These are phyloP conservation scores for Cutaneotrichosporon mucoides DNA, from an alignment of 1,284 basidiomycete species.

Conservation along the genomic window DNA sequence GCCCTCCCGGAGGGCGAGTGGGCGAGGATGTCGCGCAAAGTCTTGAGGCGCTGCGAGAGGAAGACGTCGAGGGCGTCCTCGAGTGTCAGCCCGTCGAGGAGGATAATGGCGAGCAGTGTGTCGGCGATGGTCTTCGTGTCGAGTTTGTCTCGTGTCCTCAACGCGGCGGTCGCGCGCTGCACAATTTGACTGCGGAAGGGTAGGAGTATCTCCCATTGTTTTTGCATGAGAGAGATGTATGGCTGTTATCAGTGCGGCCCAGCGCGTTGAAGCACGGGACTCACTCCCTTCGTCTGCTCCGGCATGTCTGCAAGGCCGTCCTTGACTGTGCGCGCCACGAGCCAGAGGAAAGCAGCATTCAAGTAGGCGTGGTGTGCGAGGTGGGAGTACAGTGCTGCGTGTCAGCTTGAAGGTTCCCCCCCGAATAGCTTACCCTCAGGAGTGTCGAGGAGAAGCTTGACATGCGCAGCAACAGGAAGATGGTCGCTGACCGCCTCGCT, in stretches of 20 bases:
- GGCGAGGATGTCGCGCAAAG: conserved; percentile 53
- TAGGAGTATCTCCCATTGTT: conserved; percentile 81
- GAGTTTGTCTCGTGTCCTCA: conserved; percentile 54
- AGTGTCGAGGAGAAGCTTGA: conserved; percentile 79
- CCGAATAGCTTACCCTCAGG: conserved; percentile 58
- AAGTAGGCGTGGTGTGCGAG: conserved; percentile 73
- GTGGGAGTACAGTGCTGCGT: conserved; percentile 63
- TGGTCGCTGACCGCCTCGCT: conserved; percentile 56
- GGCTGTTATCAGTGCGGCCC: conserved; percentile 20
- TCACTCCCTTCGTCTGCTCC: conserved; percentile 31
- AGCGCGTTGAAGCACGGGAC: background rate
- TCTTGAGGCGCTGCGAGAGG: conserved; percentile 66
- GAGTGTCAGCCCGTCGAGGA: conserved; percentile 75
- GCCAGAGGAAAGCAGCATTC: conserved; percentile 77
- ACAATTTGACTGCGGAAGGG: conserved; percentile 80
- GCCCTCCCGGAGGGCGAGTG: conserved; percentile 4
- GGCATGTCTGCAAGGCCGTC: conserved; percentile 37
- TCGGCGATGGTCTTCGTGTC: conserved; percentile 63
- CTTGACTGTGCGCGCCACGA: conserved; percentile 71
- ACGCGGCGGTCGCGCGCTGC: conserved; percentile 68
- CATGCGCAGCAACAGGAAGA: conserved; percentile 74
- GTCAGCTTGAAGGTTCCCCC: conserved; percentile 1
- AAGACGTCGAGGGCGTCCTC: conserved; percentile 65
- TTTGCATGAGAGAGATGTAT: conserved; percentile 67
- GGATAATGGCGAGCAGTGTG: conserved; percentile 70